Conservation (phyloP, 345 rosid species). For the Capsella bursapastoris region DNA sequence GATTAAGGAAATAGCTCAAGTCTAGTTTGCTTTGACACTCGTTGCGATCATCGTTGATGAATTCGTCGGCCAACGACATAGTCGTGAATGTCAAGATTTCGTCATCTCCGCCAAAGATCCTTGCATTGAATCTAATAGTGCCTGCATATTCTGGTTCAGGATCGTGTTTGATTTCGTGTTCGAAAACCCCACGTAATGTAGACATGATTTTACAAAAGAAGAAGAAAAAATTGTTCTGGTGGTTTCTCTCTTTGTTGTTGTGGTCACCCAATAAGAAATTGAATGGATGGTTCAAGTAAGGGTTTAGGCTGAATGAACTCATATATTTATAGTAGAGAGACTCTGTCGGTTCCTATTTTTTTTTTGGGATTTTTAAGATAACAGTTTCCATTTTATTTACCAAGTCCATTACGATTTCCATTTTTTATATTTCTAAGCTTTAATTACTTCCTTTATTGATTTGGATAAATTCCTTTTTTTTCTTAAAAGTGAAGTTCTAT, state of each 20-base stretch:
- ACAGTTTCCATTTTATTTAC: not conserved
- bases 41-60: too few relatives aligned
- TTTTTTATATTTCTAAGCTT: too few relatives aligned
- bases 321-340: not conserved
- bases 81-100: too few relatives aligned
- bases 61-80: too few relatives aligned
- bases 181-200: not conserved
- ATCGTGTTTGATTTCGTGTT: not conserved
- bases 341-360: too few relatives aligned
- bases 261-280: not conserved
- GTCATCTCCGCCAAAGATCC: not conserved
- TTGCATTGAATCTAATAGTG: slow-evolving; percentile 5
- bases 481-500: too few relatives aligned
- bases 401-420: too few relatives aligned
- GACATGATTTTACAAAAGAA: not conserved
- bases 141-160: slow-evolving; percentile 25
- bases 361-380: not conserved
- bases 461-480: too few relatives aligned
- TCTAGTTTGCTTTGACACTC: too few relatives aligned
- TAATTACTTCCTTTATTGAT: too few relatives aligned
- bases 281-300: not conserved
- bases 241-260: not conserved
- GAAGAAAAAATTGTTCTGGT: not conserved
- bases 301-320: not conserved
- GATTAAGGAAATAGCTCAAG: too few relatives aligned